Base-by-base conservation (phyloP, 352 stramenopile genomes). In the Peronospora farinosa region DNA sequence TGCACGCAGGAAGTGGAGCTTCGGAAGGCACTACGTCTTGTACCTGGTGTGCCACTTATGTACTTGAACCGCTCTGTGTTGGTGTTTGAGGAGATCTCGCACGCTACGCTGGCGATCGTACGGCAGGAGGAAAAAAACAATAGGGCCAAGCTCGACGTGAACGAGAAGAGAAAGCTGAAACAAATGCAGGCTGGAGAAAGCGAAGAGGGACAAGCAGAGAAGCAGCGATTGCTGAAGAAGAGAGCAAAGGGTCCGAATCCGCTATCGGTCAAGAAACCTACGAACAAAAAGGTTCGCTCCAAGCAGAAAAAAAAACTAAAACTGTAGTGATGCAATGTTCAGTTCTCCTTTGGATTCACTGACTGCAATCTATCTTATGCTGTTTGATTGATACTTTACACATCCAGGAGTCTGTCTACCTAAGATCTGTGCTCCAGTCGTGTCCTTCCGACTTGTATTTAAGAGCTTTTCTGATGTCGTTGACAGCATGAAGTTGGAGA, bases 401-500 rank as follows among this genome's bases (percentile, higher is more conserved):
- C 28, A 12, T 13, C 7, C 28, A 32, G 7, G 7, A 32, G 28
- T 32, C 28, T 32, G 7, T 32, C 28, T 32, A 32, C 28, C 23
- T 27, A 27, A 5, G 23, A 27, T 93, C 77, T 36, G 64, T 70
- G 47, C 95, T 85, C 84, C 86, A 96, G 36, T 73, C 60, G 40
- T 67, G 67, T 16, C 77, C 79, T 30, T 92, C 78, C 46, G 78
- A 54, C 9, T 51, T 49, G 57, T 92, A 95, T 12, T 57, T 51
- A 55, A 63, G 35, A 47, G 49, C 47, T 40, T 74, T 58, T 12
- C 87, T 69, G 30, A 49, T 40, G 16, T 88, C 78, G 13, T 59
- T 75, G 40, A 96, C 91, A 30, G 69, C 80, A 52, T 96, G 59
- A 97, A 98, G 60, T 95, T 88, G 31, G 81, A 96, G 4, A 27